Evolutionary conservation across 768 basidiomycete genomes (phyloP), one percentile per base, ranked within the genome.

Genomic region (Naganishia friedmannii): DNA sequence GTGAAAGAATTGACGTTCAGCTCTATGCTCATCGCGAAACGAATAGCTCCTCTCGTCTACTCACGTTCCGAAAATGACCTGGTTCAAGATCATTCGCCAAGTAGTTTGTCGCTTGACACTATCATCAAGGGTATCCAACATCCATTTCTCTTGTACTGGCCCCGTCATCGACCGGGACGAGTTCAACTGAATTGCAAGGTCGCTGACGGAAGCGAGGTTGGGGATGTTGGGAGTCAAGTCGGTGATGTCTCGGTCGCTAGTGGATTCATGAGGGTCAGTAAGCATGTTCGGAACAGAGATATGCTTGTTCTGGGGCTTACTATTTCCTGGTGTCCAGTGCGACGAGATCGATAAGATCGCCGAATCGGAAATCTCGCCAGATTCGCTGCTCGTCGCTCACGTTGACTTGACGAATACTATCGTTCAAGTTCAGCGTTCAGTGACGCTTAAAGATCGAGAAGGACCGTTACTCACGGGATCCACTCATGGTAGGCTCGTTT

Each of bases 331-430:
- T 87, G 76, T 88, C 87, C 15, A 88, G 81, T 84, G 87, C 86
- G 7, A 86, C 84, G 73, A 87, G 76, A 74, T 87, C 86, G 74
- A 87, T 73, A 26, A 88, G 83, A 77, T 86, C 85, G 48, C 87
- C 87, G 46, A 88, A 84, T 76, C 86, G 84, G 80, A 88, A 87
- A 74, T 86, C 87, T 39, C 87, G 83, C 86, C 86, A 88, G 68
- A 87, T 87, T 34, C 86, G 82, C 15, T 87, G 83, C 73, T 86
- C 83, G 77, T 87, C 86, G 57, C 83, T 83, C 0, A 83, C 81
- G 57, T 83, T 83, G 13, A 88, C 85, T 71, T 87, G 85, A 12
- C 87, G 83, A 70, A 88, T 86, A 21, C 67, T 68, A 32, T 31
- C 15, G 85, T 86, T 84, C 85, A 86, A 86, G 39, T 39, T 54